Evolutionary conservation across 805 yeast species (phyloP), one percentile per base, ranked within the genome.

Genomic region (Candida coleopterorum): DNA sequence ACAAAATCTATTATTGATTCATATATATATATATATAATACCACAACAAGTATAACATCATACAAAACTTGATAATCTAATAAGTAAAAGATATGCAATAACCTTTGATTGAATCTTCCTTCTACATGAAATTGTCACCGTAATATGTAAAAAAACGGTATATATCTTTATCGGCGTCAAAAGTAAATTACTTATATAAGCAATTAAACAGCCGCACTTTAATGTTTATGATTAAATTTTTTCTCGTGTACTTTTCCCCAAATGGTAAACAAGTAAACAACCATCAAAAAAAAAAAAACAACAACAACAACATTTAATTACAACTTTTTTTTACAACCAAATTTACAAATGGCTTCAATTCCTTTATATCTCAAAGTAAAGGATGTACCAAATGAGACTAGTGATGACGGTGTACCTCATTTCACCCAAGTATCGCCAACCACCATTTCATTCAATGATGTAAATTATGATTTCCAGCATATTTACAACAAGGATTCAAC

Each of bases 361-460:
- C 58, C 63, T 9, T 45, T 59, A 30, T 53, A 50, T 29, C 45
- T 60, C 27, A 57, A 54, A 39, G 36, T 58, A 22, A 58, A 52
- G 40, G 39, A 35, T 12, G 34, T 33, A 7, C 36, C 24, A 10
- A 9, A 17, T 9, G 25, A 23, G 11, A 17, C 4, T 4, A 18
- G 9, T 10, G 27, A 17, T 16, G 25, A 20, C 4, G 11, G 25
- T 4, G 4, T 9, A 18, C 44, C 43, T 8, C 42, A 42, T 23
- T 46, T 40, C 33, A 40, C 9, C 22, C 38, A 29, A 17, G 28
- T 41, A 6, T 18, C 43, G 8, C 38, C 48, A 6, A 41, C 38
- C 14, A 39, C 46, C 14, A 48, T 60, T 17, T 35, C 36, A 10
- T 49, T 50, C 36, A 46, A 52, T n/a, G 49, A 42, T 10, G 42